Conservation (phyloP, 2,329 filamentous ascomycete species). For the Pestalotiopsis sp. region DNA sequence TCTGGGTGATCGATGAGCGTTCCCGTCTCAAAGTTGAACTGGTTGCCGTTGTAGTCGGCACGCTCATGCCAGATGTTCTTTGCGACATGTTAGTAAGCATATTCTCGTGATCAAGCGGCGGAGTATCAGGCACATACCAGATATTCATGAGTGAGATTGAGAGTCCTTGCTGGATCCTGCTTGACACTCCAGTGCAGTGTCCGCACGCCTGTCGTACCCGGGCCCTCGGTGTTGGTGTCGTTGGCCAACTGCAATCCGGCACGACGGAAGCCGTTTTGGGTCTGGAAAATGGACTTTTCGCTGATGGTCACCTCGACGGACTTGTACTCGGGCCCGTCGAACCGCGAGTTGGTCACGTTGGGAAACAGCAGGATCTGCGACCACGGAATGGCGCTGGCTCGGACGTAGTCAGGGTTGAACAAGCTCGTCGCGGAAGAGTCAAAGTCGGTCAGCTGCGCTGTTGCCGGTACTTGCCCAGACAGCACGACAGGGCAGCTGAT, state of each 20-base stretch:
- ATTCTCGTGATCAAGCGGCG: background rate
- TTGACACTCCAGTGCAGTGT: conserved; percentile 35
- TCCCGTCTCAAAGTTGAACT: conserved; percentile 37
- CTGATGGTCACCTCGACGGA: conserved; percentile 47
- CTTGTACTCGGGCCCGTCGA: conserved; percentile 41
- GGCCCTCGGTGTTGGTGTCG: conserved; percentile 42
- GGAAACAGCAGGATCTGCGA: conserved; percentile 31
- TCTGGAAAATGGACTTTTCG: conserved; percentile 48
- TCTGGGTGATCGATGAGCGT: conserved; percentile 37
- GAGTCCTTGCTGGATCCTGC: conserved; percentile 29
- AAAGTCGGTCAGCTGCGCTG: conserved; percentile 29
- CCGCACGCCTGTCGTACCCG: conserved; percentile 33
- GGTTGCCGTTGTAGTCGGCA: conserved; percentile 32
- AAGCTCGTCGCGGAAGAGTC: conserved; percentile 32
- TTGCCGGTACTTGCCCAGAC: conserved; percentile 28
- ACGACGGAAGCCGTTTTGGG: conserved; percentile 48
- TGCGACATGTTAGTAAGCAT: background rate
- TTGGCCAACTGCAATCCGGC: conserved; percentile 45
- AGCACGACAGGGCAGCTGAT: conserved; percentile 31
- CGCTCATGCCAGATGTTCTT: conserved; percentile 38
- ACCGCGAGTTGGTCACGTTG: conserved; percentile 34
- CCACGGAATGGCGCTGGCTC: conserved; percentile 29
- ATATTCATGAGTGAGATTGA: conserved; percentile 37
- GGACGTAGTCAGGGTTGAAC: conserved; percentile 34
- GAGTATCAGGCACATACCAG: conserved; percentile 21